Evolutionary conservation across 495 filamentous ascomycete genomes (phyloP).

Genomic region (Talaromyces liani): DNA sequence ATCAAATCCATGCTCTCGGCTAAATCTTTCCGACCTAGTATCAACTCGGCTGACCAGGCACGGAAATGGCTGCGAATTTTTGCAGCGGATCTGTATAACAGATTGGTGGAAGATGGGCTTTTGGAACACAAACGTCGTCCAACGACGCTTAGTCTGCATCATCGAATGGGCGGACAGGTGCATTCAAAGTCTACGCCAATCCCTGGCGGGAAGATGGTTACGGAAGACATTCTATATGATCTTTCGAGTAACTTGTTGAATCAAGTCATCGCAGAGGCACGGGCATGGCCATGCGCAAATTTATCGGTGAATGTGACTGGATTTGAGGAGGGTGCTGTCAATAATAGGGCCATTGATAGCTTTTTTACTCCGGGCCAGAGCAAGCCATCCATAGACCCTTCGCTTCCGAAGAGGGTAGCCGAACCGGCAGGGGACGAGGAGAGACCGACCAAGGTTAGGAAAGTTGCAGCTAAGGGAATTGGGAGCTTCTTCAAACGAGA

Average conservation of each 20-base stretch:
- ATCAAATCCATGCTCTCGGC: slow-evolving; percentile 98
- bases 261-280: slow-evolving; percentile 69
- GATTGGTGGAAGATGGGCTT: slow-evolving; percentile 86
- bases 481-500: slow-evolving; percentile 26
- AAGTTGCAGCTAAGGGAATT: slow-evolving; percentile 25
- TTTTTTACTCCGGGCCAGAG: slow-evolving; percentile 66
- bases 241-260: slow-evolving; percentile 67
- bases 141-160: slow-evolving; percentile 74
- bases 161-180: slow-evolving; percentile 62
- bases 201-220: slow-evolving; percentile 62
- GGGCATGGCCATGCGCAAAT: slow-evolving; percentile 81
- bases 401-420: neutral
- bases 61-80: slow-evolving; percentile 87
- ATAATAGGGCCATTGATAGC: slow-evolving; percentile 77
- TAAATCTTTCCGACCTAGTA: slow-evolving; percentile 85
- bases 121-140: slow-evolving; percentile 83
- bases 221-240: slow-evolving; percentile 66
- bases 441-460: slow-evolving; percentile 23
- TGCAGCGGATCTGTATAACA: slow-evolving; percentile 81
- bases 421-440: neutral
- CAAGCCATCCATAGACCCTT: neutral
- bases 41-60: slow-evolving; percentile 74
- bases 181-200: slow-evolving; percentile 70
- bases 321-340: slow-evolving; percentile 79
- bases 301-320: slow-evolving; percentile 78